phyloP scores from a whole-genome alignment of 192 early-diverging fungal genomes.

The Umbelopsis sp. region DNA sequence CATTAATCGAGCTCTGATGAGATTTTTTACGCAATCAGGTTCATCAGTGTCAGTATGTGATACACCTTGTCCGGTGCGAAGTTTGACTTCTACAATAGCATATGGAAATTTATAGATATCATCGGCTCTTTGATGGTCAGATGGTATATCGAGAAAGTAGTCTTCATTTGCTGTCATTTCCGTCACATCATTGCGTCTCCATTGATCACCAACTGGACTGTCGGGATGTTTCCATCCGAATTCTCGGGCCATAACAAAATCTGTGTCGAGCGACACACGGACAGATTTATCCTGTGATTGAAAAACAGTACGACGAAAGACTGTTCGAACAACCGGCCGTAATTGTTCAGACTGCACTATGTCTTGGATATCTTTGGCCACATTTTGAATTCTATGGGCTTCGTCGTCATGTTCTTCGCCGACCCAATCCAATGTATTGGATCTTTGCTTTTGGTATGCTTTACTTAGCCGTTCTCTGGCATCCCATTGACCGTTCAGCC shows the following conservation, averaged over 20 bases:
- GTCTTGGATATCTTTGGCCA: constrained; percentile 6
- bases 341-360: background rate
- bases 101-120: constrained; percentile 14
- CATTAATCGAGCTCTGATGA: constrained; percentile 11
- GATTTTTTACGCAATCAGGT: constrained; percentile 14
- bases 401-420: constrained; percentile 1
- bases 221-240: constrained; percentile 1
- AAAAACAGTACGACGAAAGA: constrained; percentile 11
- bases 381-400: background rate
- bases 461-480: background rate
- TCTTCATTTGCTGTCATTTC: background rate
- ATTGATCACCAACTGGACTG: background rate
- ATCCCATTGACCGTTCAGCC: constrained; percentile 4
- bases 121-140: background rate
- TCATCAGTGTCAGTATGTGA: background rate
- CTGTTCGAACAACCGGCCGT: constrained; percentile 4
- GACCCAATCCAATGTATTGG: background rate
- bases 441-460: background rate
- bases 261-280: constrained; percentile 9
- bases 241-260: constrained; percentile 13
- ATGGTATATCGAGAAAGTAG: constrained; percentile 10
- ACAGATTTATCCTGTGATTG: background rate
- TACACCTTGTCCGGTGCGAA: background rate
- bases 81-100: constrained; percentile 13
- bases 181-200: constrained; percentile 5